Base-by-base conservation (phyloP, 768 basidiomycete genomes). In the Phylloporus scabripes region DNA sequence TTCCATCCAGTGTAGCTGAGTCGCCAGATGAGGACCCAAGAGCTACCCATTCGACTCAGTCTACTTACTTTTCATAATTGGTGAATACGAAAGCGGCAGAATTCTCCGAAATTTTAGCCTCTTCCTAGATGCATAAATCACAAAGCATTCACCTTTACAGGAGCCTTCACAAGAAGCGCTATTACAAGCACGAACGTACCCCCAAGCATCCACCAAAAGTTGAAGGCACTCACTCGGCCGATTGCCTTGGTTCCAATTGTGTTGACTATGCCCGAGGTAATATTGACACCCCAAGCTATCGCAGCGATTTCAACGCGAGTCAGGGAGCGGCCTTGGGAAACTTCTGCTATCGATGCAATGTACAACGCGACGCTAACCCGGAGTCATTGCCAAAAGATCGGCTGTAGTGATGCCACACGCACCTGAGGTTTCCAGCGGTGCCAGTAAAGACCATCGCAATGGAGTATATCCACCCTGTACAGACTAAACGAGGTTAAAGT, bases 131-230 rank as follows among this genome's bases (percentile, higher is more conserved):
- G 4, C 20, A 28, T 1, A 18, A 40, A 20, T 12, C 17, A 24
- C 28, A 24, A 8, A 37, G 26, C 26, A 28, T 28, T 28, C 44
- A 77, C 79, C 70, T 76, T 79, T 23, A 66, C 65, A 5, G 79
- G 78, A 9, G 80, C 74, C 58, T 79, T 80, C 10, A 78, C 77
- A 5, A 81, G 67, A n/a, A 81, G 62, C 1, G 79, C 73, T 45
- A 79, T 73, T 8, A 78, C 76, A n/a, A 81, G 69, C 26, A 79
- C 75, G 17, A 80, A 61, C 0, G 79, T 81, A 12, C 79, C 80
- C 23, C 77, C 77, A 1, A 81, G 65, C 11, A 79, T 82, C 80
- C 79, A 81, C 79, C 79, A 81, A 23, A 81, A 66, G 51, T 75
- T 77, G 62, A 80, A 74, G 14, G 71, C 62, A 51, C 78, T 79